Evolutionary conservation across 345 rosid genomes (phyloP), one percentile per base, ranked within the genome.

Genomic region (Lepidium sativum): DNA sequence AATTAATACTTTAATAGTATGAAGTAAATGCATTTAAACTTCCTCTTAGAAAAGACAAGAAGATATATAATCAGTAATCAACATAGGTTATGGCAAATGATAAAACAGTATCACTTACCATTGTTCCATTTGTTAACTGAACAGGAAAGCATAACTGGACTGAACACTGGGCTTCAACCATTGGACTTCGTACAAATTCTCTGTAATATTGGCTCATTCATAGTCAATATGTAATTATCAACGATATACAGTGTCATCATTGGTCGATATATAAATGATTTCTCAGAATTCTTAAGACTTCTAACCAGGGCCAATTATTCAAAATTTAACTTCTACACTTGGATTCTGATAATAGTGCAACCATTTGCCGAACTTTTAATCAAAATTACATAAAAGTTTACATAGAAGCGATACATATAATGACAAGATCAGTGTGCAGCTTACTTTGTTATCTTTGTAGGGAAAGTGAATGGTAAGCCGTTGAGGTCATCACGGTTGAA

Each of bases 61-160:
- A 9, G 20, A 48, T 10, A 66, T 37, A 27, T 44, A 9, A 67
- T 38, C 20, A 59, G 11, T 62, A 34, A 60, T 34, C 43, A 52
- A 41, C 4, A 42, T 54, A 31, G 54, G 67, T 35, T 43, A 12
- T 42, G 49, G 31, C 56, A 68, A 71, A 42, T 5, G 34, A 54
- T 18, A 51, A 60, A 68, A 60, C 54, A 69, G 58, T 45, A 43
- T 29, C 63, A 67, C 78, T 63, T 60, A 92, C 98, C 96, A 84
- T 79, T 54, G 81, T 73, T 74, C 84, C 98, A 71, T 86, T 85
- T 72, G 81, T 85, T 77, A 92, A 78, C 77, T 81, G 87, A 60
- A 88, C 84, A 35, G 98, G 98, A 85, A 88, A 88, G 84, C 89
- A 86, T 67, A 88, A 64, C 81, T 87, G 90, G 69, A 92, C 98